Evolutionary conservation across 805 yeast species (phyloP).

Genomic region (Candida coquimbonensis): DNA sequence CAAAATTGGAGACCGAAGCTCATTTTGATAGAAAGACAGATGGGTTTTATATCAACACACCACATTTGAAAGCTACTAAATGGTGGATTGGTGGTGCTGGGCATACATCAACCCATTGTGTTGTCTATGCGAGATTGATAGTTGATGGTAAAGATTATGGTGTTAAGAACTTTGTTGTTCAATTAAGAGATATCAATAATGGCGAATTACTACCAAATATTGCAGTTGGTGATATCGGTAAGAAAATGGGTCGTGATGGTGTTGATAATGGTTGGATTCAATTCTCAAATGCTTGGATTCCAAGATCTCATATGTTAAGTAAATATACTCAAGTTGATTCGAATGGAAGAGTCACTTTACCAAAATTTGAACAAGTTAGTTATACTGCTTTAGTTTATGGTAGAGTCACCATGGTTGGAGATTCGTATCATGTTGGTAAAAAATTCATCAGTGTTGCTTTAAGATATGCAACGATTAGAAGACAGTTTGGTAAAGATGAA

Average conservation of each 20-base stretch:
- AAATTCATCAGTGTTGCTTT: constrained; percentile 77
- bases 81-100: constrained; percentile 99
- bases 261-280: constrained; percentile 97
- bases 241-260: constrained; percentile 94
- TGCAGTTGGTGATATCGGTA: constrained; percentile 85
- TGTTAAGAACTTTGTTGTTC: constrained; percentile 93
- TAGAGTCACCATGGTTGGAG: constrained; percentile 83
- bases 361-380: constrained; percentile 81
- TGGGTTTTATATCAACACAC: constrained; percentile 72
- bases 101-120: constrained; percentile 82
- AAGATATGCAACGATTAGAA: constrained; percentile 82
- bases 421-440: constrained; percentile 74
- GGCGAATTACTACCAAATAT: constrained; percentile 66
- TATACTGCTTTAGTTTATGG: constrained; percentile 86
- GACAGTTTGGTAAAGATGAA: constrained; percentile 56
- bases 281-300: constrained; percentile 75
- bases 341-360: constrained; percentile 57
- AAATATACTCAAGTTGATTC: constrained; percentile 66
- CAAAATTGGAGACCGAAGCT: constrained; percentile 85
- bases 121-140: constrained; percentile 75
- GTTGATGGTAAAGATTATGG: constrained; percentile 84
- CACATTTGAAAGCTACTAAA: constrained; percentile 86
- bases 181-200: constrained; percentile 72
- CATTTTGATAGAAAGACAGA: constrained; percentile 60
- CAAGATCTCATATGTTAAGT: constrained; percentile 75